Base-by-base conservation (phyloP, 768 basidiomycete genomes). In the Boletus subcaerulescens region DNA sequence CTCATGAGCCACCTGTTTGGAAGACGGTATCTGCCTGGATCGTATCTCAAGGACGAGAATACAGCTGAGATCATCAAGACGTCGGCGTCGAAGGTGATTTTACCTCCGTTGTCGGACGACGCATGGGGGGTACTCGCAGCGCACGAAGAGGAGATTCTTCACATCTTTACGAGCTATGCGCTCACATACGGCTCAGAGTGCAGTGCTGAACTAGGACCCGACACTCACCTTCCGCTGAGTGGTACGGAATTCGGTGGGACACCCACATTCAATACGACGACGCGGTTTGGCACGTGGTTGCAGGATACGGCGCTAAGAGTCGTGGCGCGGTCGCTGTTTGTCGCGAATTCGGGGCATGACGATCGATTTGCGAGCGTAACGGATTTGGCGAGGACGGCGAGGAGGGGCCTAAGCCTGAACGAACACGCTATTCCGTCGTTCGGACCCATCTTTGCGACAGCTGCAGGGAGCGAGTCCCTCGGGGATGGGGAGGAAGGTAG, bases 1-100 rank as follows among this genome's bases (percentile, higher is more conserved):
- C 65, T 88, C 5, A 73, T 89, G 70, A 78, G 78, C n/a, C 80
- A 86, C 66, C 75, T 89, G 13, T 88, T 89, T 56, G 82, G 81
- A 7, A 78, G 85, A n/a, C 76, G 78, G 11, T 75, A 81, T 59
- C 68, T 87, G 7, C 77, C 83, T 0, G 63, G 64, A 12, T 70
- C 77, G 6, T 80, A 76, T 44, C 62, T 75, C 13, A 75, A 73
- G 24, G 64, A 71, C 10, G 56, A 71, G 18, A 73, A 76, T 38
- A 55, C 75, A 11, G 63, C 65, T 11, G 51, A 61, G 2, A 63
- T 81, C 18, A 67, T 69, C 22, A 68, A 69, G 55, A 77, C 72
- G 39, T 84, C 77, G 20, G 78, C 85, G 2, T 87, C 85, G 4
- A 73, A 74, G 64, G 76, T 89, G 33, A 61, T 84, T 14, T 74